Conservation (phyloP, 805 yeast species). For the Starmerella gropengiesseri region DNA sequence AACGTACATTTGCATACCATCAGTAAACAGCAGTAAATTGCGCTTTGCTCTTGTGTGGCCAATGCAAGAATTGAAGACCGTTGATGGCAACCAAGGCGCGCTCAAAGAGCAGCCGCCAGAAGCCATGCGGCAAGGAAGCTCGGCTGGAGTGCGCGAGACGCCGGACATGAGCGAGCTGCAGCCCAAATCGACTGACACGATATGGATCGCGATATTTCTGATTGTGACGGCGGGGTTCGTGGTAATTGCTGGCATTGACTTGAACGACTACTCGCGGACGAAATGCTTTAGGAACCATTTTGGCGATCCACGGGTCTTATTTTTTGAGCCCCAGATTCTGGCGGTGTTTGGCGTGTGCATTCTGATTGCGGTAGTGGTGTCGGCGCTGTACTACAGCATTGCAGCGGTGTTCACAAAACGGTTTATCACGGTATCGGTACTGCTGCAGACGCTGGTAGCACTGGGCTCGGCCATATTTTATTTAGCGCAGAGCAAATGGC, state of each 20-base stretch:
- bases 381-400: slow-evolving; percentile 43
- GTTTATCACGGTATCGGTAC: slow-evolving; percentile 59
- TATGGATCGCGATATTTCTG: slow-evolving; percentile 26
- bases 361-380: slow-evolving; percentile 47
- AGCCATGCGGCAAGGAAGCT: not conserved
- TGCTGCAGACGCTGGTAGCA: slow-evolving; percentile 56
- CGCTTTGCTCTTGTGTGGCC: too few relatives aligned
- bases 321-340: slow-evolving; percentile 65
- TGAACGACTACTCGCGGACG: slow-evolving; percentile 51
- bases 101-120: too few relatives aligned
- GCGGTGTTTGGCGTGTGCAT: slow-evolving; percentile 55
- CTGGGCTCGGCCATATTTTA: slow-evolving; percentile 69
- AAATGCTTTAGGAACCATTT: slow-evolving; percentile 52
- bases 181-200: slow-evolving; percentile 20
- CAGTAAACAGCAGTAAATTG: too few relatives aligned
- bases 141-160: too few relatives aligned
- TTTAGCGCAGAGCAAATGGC: slow-evolving; percentile 55
- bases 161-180: not conserved
- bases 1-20: too few relatives aligned
- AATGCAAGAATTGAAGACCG: too few relatives aligned
- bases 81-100: too few relatives aligned
- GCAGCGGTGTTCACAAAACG: slow-evolving; percentile 56
- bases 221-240: slow-evolving; percentile 51
- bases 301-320: slow-evolving; percentile 32
- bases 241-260: slow-evolving; percentile 56